Evolutionary conservation across 257 asterid genomes (phyloP), one percentile per base, ranked within the genome.

Genomic region (Lycium ferocissimum): DNA sequence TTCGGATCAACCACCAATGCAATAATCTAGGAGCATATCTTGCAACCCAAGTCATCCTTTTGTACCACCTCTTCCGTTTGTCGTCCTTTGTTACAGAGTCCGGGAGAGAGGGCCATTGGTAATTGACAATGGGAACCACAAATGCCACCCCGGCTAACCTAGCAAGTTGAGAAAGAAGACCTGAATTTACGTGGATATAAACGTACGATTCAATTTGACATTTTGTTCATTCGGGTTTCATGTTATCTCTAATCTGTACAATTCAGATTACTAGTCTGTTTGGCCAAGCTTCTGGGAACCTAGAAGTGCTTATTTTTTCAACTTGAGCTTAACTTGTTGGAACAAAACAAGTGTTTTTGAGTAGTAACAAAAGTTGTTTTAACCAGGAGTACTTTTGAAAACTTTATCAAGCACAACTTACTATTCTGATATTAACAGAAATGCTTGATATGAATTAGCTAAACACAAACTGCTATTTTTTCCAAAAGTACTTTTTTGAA

Each of bases 1-100:
- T 96, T 84, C 92, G 99, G 18, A 90, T 96, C 69, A 95, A 83
- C 98, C 98, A 96, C 99, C 98, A 95, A 85, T 94, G 91, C 43
- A 96, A 49, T 33, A 95, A 87, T 65, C 94, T 88, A 0, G 98
- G 98, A 66, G 94, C 84, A 49, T 89, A 89, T 57, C 91, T 87
- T 5, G 92, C 92, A 72, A 91, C 88, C 84, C 85, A 86, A 80
- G 90, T 79, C 71, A 91, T 82, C 97, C 93, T 91, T 61, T 86
- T 86, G 51, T 93, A 84, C 54, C 94, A 97, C 37, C 91, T 91
- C 88, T 88, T 95, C 5, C 97, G 89, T 80, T 93, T 90, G 53
- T 93, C 99, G 47, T 93, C 94, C 89, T 88, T 91, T 7, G 87
- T 86, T 63, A 94, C 14, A 51, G 62, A 49, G 10, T 72, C 82